Base-by-base conservation (phyloP, 495 filamentous ascomycete species). In the Trichoderma erinaceum region DNA sequence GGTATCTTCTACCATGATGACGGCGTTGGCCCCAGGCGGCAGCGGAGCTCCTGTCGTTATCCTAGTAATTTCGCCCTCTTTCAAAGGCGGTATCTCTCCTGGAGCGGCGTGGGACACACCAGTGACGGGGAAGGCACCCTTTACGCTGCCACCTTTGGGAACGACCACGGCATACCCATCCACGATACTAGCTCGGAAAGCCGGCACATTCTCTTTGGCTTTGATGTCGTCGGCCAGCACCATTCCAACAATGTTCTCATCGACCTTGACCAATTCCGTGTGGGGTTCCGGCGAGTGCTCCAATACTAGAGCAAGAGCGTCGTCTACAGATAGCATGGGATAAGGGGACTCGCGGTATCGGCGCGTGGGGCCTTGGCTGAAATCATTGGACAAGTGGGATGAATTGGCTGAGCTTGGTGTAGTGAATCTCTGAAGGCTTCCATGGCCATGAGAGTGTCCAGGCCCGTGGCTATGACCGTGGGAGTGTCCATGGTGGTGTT, bases 1-100 rank as follows among this genome's bases (percentile, higher is more conserved):
- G 0, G 95, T 98, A 73, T 98, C 95, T 79, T 99, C 95, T 3
- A 98, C 95, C 96, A 98, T 99, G 25, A 97, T 90, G 18, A 98
- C 94, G 3, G 93, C 88, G 48, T 90, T 97, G 15, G 95, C 92
- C 5, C 93, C 92, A 0, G 88, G 86, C 4, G 96, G 95, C 2
- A 99, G 80, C 15, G 95, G 94, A 5, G 96, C 95, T 0, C 95
- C 95, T 0, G 95, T 99, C 1, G 95, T 98, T 70, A 98, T 97
- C 38, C 95, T 80, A 11, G 96, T 87, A 44, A 97, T 88, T 69
- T 92, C 85, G 0, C 93, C 93, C 56, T 82, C 81, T 52, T 88
- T 80, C 29, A 97, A 79, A 13, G 83, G 80, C 27, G 84, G 71
- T 35, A 79, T 79, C 6, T 84, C 83, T 1, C 89, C 88, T 5